Evolutionary conservation across 306 rosid genomes (phyloP).

Genomic region (Phaseolus lunatus): DNA sequence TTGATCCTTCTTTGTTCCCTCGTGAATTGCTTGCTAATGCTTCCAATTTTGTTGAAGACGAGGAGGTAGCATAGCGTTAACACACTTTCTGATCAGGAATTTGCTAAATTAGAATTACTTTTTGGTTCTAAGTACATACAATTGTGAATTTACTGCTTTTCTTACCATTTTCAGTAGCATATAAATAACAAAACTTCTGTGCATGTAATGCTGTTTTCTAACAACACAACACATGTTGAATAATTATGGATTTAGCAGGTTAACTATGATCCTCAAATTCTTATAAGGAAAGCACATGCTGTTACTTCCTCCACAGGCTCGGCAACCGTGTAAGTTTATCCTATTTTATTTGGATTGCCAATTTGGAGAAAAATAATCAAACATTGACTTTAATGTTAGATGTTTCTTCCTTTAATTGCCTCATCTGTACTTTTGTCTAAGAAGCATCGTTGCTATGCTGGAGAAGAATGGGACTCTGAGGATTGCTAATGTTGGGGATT

Average conservation of each 20-base stretch:
- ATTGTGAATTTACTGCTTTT: neutral
- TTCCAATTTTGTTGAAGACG: slow-evolving; percentile 63
- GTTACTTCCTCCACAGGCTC: slow-evolving; percentile 85
- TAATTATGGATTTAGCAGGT: slow-evolving; percentile 62
- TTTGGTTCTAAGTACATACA: neutral
- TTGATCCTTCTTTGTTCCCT: slow-evolving; percentile 90
- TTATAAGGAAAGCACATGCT: slow-evolving; percentile 90
- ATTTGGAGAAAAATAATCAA: neutral
- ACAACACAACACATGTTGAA: neutral
- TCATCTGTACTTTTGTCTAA: slow-evolving; percentile 30
- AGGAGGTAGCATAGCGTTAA: slow-evolving; percentile 63
- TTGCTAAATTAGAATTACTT: neutral
- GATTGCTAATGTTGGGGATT: slow-evolving; percentile 94
- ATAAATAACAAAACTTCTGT: slow-evolving; percentile 20
- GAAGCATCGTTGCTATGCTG: slow-evolving; percentile 82
- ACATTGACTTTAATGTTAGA: slow-evolving; percentile 18
- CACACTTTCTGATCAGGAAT: neutral
- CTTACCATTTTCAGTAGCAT: neutral
- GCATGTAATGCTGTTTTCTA: slow-evolving; percentile 38
- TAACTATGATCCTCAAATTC: slow-evolving; percentile 79
- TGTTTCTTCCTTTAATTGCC: slow-evolving; percentile 14
- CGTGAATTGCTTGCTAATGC: slow-evolving; percentile 80
- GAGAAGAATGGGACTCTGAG: slow-evolving; percentile 82
- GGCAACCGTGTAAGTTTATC: slow-evolving; percentile 81
- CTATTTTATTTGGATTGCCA: neutral